Evolutionary conservation across 768 basidiomycete genomes (phyloP).

Genomic region (Termitomyces sp.): DNA sequence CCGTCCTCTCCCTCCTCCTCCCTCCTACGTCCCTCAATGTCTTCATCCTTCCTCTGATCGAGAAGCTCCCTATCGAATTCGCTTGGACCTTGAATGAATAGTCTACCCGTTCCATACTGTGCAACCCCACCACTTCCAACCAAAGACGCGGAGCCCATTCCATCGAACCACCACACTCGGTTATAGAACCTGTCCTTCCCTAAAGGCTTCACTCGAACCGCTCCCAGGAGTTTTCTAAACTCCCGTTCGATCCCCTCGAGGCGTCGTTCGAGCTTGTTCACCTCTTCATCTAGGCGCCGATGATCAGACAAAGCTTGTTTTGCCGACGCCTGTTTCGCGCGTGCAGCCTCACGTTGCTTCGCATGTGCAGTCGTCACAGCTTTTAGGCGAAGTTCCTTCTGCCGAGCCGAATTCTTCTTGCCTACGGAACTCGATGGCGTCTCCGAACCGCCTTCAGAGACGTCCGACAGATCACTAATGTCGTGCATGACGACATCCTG

Average conservation of each 20-base stretch:
- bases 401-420: constrained; percentile 44
- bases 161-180: constrained; percentile 98
- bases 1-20: constrained; percentile 83
- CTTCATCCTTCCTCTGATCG: constrained; percentile 52
- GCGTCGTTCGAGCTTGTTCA: constrained; percentile 74
- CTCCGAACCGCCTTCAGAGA: constrained; percentile 63
- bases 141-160: constrained; percentile 81
- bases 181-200: constrained; percentile 94
- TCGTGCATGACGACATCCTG: constrained; percentile 64
- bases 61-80: constrained; percentile 76
- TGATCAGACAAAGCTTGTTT: constrained; percentile 83
- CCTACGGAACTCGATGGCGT: constrained; percentile 42
- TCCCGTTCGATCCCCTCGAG: constrained; percentile 90
- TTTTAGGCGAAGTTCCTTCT: constrained; percentile 50
- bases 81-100: constrained; percentile 92
- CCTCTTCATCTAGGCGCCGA: constrained; percentile 83
- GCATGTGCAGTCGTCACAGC: constrained; percentile 59
- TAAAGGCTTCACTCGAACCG: constrained; percentile 81
- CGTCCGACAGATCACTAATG: constrained; percentile 71
- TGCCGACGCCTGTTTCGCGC: constrained; percentile 72
- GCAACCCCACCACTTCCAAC: constrained; percentile 75
- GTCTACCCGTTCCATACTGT: constrained; percentile 82
- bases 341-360: constrained; percentile 78
- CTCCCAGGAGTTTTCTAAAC: constrained; percentile 85
- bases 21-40: constrained; percentile 55